A percentile compares a stretch with the other conserved stretches of the same genome.
These are phyloP conservation scores for Aegilops longissima DNA, from an alignment of 176 grass and related monocot species.

Conservation along the genomic window DNA sequence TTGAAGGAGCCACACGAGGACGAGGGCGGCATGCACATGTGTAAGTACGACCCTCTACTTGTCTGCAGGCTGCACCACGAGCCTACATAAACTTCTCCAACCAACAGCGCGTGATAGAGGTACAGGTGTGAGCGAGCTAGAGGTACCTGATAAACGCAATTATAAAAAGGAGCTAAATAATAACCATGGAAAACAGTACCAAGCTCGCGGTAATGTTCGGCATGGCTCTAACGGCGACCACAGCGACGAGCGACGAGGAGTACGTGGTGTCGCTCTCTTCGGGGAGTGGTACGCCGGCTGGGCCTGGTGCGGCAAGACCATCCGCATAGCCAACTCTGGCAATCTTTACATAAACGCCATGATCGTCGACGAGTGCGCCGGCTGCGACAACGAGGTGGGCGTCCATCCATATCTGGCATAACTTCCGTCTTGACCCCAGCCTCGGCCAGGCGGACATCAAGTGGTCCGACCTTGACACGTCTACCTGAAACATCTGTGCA, in stretches of 20 bases:
- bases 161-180: no score
- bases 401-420: conserved; percentile 27
- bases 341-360: background rate
- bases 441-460: conserved; percentile 14
- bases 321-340: conserved; percentile 12
- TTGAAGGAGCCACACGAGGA: no score
- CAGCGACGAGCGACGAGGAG: conserved; percentile 12
- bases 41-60: no score
- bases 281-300: background rate
- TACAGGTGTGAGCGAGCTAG: no score
- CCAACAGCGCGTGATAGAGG: no score
- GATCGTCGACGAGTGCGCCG: conserved; percentile 44
- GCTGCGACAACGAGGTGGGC: conserved; percentile 42
- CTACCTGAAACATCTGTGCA: no score
- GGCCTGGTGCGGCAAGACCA: background rate
- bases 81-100: no score
- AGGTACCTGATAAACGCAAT: no score
- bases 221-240: background rate
- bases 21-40: no score
- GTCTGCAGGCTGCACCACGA: no score
- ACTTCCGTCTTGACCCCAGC: conserved; percentile 31
- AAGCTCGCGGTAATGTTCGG: no score
- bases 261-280: conserved; percentile 25
- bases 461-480: conserved; percentile 27
- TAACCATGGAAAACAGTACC: no score